Evolutionary conservation across 805 yeast genomes (phyloP).

Genomic region (Blastobotrys peoriensis): DNA sequence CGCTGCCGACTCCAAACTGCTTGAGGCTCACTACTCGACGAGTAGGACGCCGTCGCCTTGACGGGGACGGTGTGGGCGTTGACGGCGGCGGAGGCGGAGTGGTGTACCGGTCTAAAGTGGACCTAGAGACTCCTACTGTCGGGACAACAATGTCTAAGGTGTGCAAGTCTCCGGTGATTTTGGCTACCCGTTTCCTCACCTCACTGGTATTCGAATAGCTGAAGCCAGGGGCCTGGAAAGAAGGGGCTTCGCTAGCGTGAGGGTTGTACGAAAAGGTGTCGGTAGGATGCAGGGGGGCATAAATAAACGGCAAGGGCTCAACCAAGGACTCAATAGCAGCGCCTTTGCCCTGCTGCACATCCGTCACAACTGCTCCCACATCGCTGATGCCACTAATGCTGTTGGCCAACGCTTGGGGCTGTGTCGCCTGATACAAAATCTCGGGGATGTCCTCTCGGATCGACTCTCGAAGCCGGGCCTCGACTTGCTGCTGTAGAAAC

Average conservation of each 20-base stretch:
- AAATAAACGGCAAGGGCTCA: background rate
- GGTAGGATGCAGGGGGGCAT: background rate
- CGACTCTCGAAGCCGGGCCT: slow-evolving; percentile 23
- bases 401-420: slow-evolving; percentile 1
- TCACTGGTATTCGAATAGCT: background rate
- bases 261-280: background rate
- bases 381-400: background rate
- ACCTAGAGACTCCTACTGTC: background rate
- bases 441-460: slow-evolving; percentile 32
- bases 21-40: too few relatives aligned
- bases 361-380: background rate
- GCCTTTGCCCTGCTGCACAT: too few relatives aligned
- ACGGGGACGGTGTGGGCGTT: too few relatives aligned
- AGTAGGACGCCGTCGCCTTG: too few relatives aligned
- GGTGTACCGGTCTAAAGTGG: background rate
- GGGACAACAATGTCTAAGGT: background rate
- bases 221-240: background rate
- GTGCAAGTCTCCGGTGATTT: background rate
- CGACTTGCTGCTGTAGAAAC: slow-evolving; percentile 21
- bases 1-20: too few relatives aligned
- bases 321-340: too few relatives aligned
- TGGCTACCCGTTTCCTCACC: background rate
- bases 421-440: slow-evolving; percentile 25
- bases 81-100: too few relatives aligned
- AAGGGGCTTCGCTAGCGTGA: background rate